A percentile compares a stretch with the other conserved stretches of the same genome.
Evolutionary conservation across 805 yeast species (phyloP).

Genomic region (Candida insectorum): DNA sequence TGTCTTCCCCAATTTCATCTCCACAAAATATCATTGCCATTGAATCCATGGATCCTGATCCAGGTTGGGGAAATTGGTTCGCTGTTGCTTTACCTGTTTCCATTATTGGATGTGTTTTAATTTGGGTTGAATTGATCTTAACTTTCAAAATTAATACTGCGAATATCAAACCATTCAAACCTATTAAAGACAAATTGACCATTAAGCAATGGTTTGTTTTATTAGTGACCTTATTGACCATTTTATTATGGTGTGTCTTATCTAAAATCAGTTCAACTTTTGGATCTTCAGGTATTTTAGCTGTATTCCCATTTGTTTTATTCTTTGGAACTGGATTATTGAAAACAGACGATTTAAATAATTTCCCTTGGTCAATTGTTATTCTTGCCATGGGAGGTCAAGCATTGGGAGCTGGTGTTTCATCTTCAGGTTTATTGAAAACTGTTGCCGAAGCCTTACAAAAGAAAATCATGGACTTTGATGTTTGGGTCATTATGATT

Average conservation of each 20-base stretch:
- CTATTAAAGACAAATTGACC: conserved; percentile 44
- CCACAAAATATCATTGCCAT: conserved; percentile 94
- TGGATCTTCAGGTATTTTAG: conserved; percentile 48
- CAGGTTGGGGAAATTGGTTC: conserved; percentile 93
- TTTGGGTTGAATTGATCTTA: conserved; percentile 71
- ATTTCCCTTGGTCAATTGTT: conserved; percentile 54
- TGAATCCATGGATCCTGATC: conserved; percentile 80
- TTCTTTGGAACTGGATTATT: conserved; percentile 50
- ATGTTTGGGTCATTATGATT: conserved; percentile 43
- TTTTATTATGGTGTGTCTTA: conserved; percentile 49
- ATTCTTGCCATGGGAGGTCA: conserved; percentile 56
- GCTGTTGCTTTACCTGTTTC: conserved; percentile 81
- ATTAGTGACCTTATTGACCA: conserved; percentile 40
- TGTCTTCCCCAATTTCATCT: conserved; percentile 96
- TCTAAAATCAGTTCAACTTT: conserved; percentile 38
- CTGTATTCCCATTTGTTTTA: conserved; percentile 45
- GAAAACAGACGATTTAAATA: conserved; percentile 46
- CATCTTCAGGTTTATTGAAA: conserved; percentile 45
- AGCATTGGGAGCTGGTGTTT: conserved; percentile 50
- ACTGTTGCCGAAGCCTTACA: conserved; percentile 47
- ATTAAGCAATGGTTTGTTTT: conserved; percentile 42
- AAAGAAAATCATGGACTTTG: conserved; percentile 35
- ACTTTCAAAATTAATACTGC: conserved; percentile 54
- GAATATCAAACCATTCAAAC: conserved; percentile 46
- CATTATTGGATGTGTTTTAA: conserved; percentile 53